These are phyloP conservation scores for Plantago elongata DNA, from an alignment of 257 asterid species.

Conservation along the genomic window DNA sequence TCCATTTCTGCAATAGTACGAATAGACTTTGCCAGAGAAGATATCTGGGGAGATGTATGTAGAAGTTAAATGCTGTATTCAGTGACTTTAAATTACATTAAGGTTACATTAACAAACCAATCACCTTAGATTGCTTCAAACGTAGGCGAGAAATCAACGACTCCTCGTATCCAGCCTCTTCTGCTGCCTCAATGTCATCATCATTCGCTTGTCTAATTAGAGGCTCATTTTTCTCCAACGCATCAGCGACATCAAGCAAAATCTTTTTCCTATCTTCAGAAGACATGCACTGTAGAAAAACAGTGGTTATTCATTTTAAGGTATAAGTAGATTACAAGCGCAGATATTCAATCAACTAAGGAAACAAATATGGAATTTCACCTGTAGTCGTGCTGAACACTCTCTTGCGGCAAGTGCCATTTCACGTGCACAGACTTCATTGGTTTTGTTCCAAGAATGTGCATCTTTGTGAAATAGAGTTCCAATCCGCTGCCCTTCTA, in stretches of 20 bases:
- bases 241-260: conserved; percentile 61
- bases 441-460: conserved; percentile 41
- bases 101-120: neutral
- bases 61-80: neutral
- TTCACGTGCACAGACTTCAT: conserved; percentile 45
- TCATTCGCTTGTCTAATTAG: conserved; percentile 47
- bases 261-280: conserved; percentile 63
- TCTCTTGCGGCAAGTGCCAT: conserved; percentile 84
- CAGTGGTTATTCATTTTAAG: conserved; percentile 11
- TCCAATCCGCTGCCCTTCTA: conserved; percentile 61
- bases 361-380: conserved; percentile 12
- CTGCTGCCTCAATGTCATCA: conserved; percentile 64
- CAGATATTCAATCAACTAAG: neutral
- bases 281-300: conserved; percentile 42
- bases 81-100: neutral
- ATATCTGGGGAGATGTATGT: conserved; percentile 25
- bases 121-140: conserved; percentile 58
- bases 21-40: conserved; percentile 60
- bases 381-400: conserved; percentile 69
- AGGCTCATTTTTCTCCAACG: conserved; percentile 47
- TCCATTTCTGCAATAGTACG: conserved; percentile 75
- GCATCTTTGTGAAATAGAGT: conserved; percentile 79
- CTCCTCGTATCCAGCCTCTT: conserved; percentile 58
- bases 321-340: neutral
- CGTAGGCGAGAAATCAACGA: conserved; percentile 66